Conservation (phyloP, 331 rosid genomes). For the Telfairia occidentalis region DNA sequence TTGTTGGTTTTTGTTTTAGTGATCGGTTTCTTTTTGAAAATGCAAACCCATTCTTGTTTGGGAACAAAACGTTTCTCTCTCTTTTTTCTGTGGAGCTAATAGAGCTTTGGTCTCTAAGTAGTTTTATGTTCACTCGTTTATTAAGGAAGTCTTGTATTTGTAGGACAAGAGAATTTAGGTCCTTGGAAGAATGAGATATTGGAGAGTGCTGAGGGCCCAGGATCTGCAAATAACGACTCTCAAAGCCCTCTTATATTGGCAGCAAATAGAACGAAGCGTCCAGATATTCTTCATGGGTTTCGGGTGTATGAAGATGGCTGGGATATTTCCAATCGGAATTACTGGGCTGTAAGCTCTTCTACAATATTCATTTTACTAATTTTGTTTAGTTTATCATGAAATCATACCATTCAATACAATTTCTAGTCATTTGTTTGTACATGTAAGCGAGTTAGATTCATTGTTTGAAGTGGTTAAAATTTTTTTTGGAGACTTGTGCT, state of each 20-base stretch:
- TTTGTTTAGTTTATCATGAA: conserved; percentile 14
- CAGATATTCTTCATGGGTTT: conserved; percentile 63
- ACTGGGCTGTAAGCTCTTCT: conserved; percentile 83
- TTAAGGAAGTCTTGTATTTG: neutral
- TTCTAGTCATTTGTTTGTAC: neutral
- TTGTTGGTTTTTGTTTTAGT: neutral
- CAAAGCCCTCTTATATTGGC: conserved; percentile 64
- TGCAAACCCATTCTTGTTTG: neutral
- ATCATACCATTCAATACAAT: neutral
- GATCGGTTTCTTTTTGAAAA: neutral
- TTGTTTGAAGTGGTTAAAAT: neutral
- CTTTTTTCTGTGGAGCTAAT: neutral
- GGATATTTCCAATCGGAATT: conserved; percentile 66
- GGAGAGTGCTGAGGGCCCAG: conserved; percentile 51
- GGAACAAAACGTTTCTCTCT: neutral
- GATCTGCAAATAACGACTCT: conserved; percentile 31
- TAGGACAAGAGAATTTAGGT: conserved; percentile 61
- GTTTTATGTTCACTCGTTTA: neutral
- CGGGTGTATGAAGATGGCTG: conserved; percentile 67
- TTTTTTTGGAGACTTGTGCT: neutral
- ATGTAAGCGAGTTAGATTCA: neutral
- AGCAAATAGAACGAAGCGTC: conserved; percentile 66
- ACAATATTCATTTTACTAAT: neutral
- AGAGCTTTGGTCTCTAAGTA: neutral
- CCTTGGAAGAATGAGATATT: conserved; percentile 49